Conservation (phyloP, 768 basidiomycete genomes). For the Psilocybe cubensis region DNA sequence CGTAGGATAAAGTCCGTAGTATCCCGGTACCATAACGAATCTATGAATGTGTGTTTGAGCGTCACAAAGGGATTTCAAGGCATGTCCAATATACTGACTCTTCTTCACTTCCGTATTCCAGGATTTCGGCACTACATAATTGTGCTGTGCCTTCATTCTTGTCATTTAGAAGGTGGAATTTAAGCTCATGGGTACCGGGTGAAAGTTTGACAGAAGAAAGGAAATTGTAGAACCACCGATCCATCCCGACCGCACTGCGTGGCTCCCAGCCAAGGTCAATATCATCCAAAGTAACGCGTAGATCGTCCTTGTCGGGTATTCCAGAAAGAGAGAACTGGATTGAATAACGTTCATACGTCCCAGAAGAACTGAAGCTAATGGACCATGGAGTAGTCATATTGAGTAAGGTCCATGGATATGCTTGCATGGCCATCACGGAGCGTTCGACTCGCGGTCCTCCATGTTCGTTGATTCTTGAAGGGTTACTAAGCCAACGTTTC, state of each 20-base stretch:
- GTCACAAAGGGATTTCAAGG: not conserved
- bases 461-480: conserved; percentile 16
- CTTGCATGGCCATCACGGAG: conserved; percentile 75
- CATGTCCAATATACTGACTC: conserved; percentile 50
- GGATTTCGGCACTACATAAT: conserved; percentile 74
- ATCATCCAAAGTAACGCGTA: conserved; percentile 66
- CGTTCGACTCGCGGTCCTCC: conserved; percentile 55
- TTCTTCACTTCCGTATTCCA: conserved; percentile 68
- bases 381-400: conserved; percentile 64
- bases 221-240: conserved; percentile 80
- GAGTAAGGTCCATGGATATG: conserved; percentile 76
- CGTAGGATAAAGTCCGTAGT: conserved; percentile 78
- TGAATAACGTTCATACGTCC: conserved; percentile 60
- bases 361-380: conserved; percentile 64
- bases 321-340: conserved; percentile 78
- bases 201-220: conserved; percentile 40
- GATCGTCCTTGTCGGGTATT: conserved; percentile 53
- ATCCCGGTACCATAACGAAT: conserved; percentile 58
- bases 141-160: conserved; percentile 61
- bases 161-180: conserved; percentile 56
- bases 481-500: conserved; percentile 68
- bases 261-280: conserved; percentile 62
- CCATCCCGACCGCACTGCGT: conserved; percentile 57
- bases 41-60: conserved; percentile 34
- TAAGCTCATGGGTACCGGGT: conserved; percentile 59